Percentiles rank a stretch among this genome's conserved stretches.
These are phyloP conservation scores for Mycosphaerella arachidis DNA, from an alignment of 2,329 filamentous ascomycete genomes.

Conservation along the genomic window DNA sequence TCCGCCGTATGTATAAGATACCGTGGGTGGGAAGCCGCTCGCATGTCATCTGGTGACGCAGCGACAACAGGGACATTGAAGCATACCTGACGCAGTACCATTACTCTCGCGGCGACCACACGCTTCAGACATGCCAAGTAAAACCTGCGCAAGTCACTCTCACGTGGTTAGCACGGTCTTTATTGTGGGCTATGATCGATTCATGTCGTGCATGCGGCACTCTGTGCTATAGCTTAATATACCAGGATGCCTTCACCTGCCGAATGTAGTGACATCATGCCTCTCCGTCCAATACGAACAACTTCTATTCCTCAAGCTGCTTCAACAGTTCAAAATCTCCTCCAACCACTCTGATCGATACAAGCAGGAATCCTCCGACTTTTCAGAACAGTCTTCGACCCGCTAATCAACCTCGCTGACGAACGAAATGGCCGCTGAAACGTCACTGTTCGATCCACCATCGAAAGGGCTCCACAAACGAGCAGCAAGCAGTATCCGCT, in stretches of 20 bases:
- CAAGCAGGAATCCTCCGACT: background rate
- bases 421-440: background rate
- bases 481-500: constrained; percentile 1
- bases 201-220: background rate
- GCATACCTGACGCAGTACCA: no score
- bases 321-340: background rate
- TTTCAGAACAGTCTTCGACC: background rate
- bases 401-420: background rate
- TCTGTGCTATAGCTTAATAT: background rate
- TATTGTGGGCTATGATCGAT: background rate
- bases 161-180: no score
- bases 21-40: no score
- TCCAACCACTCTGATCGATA: background rate
- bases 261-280: background rate
- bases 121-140: no score
- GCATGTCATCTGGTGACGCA: no score
- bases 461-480: background rate
- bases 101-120: no score
- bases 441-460: background rate
- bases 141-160: no score
- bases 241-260: background rate
- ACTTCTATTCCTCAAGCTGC: background rate
- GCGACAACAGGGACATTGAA: no score
- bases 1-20: no score
- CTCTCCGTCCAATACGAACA: background rate